Evolutionary conservation across 2,329 filamentous ascomycete species (phyloP).

Genomic region (Aspergillaceae sp.): DNA sequence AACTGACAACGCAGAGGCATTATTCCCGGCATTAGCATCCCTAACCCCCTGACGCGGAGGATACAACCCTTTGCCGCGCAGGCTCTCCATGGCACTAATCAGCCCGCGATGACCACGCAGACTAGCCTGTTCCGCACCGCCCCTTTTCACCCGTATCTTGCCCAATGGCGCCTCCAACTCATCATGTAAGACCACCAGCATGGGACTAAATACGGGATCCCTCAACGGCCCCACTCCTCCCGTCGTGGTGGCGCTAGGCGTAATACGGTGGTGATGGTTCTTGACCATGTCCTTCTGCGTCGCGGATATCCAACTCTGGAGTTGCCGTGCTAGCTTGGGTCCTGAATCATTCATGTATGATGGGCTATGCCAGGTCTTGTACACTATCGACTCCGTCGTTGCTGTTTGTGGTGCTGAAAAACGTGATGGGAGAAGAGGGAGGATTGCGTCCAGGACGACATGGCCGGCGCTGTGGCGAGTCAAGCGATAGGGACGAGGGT

Average conservation of each 20-base stretch:
- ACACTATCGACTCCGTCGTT: slow-evolving; percentile 30
- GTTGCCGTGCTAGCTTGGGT: slow-evolving; percentile 57
- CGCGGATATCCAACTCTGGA: slow-evolving; percentile 38
- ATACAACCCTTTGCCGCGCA: slow-evolving; percentile 39
- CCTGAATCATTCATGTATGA: slow-evolving; percentile 81
- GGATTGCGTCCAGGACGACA: slow-evolving; percentile 51
- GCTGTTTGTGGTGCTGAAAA: slow-evolving; percentile 30
- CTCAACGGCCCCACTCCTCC: no score
- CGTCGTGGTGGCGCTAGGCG: no score
- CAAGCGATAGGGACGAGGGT: slow-evolving; percentile 62
- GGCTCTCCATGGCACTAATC: slow-evolving; percentile 52
- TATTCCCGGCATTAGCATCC: not conserved
- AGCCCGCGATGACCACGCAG: slow-evolving; percentile 67
- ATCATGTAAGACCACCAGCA: slow-evolving; percentile 76
- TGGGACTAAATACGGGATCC: slow-evolving; percentile 17
- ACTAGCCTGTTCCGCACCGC: slow-evolving; percentile 46
- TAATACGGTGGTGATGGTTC: no score
- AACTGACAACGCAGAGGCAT: slow-evolving; percentile 26
- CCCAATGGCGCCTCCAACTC: slow-evolving; percentile 71
- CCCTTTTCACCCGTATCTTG: slow-evolving; percentile 55
- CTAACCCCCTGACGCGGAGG: slow-evolving; percentile 25
- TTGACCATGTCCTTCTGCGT: slow-evolving; percentile 4
- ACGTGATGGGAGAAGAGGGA: slow-evolving; percentile 41
- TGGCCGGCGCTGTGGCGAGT: slow-evolving; percentile 87
- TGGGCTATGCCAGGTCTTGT: slow-evolving; percentile 56